Evolutionary conservation across 2,329 filamentous ascomycete genomes (phyloP), one percentile per base, ranked within the genome.

Genomic region (Triangularia verruculosa): DNA sequence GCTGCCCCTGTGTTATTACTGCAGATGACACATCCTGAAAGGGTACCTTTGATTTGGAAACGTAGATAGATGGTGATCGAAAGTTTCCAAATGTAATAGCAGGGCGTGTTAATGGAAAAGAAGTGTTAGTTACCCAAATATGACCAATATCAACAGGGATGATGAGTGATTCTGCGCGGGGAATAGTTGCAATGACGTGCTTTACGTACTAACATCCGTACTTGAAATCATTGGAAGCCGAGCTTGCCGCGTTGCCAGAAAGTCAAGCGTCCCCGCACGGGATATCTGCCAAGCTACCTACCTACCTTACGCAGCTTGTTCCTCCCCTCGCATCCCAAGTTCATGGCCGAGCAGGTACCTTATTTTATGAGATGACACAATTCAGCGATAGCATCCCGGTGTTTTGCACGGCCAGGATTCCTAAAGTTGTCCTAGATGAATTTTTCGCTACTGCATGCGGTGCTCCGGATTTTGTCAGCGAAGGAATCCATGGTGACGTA

Each of bases 11-110:
- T 72, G 1, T 27, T 73, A 47, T 24, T 72, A 20, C 34, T 72
- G 27, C 71, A 73, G 57, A 61, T 73, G 66, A 43, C 70, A 27
- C 70, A 72, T 57, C 71, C 70, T 5, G 72, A 72, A 52, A 56
- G 64, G 7, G 66, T 63, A 5, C 70, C 71, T 3, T 39, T 72
- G 39, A 59, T 65, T 9, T 73, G 71, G 71, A 66, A 60, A 25
- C 61, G 39, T 39, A 59, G 39, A 20, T 58, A 12, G 13, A 2
- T 9, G n/a, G 39, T 28, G 4, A 4, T 11, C 8, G 34, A 43
- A 4, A 15, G 34, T 5, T 5, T 13, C 34, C 6, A 15, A 34
- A n/a, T 9, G 4, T 34, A 3, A 34, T 39, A 39, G 13, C 15
- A 39, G 17, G 32, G 15, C 32, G n/a, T 34, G 32, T 13, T 34